A percentile compares a stretch with the other conserved stretches of the same genome.
phyloP scores from a whole-genome alignment of 1,284 basidiomycete species.

The Sphagnurus paluster region DNA sequence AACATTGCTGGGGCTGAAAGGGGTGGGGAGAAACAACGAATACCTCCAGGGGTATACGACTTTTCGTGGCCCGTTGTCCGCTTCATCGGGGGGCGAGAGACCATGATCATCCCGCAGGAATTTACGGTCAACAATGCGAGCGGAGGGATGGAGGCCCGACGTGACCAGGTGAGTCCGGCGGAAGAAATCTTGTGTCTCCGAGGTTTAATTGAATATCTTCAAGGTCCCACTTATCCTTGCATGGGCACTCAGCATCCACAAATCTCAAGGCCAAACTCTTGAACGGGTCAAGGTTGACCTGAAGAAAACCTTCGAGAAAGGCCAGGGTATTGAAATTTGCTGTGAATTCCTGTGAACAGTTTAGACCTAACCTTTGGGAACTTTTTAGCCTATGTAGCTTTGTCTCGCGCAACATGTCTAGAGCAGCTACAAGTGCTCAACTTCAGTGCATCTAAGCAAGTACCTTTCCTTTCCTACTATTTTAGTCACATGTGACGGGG shows the following conservation, averaged over 20 bases:
- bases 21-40: conserved; percentile 15
- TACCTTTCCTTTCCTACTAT: conserved; percentile 1
- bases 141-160: conserved; percentile 51
- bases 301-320: conserved; percentile 74
- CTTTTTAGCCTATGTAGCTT: conserved; percentile 84
- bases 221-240: conserved; percentile 78
- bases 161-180: conserved; percentile 57
- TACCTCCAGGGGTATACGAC: conserved; percentile 17
- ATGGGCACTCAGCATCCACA: conserved; percentile 85
- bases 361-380: too few species aligned
- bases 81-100: conserved; percentile 45
- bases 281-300: conserved; percentile 76
- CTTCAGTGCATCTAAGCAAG: conserved; percentile 75
- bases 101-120: conserved; percentile 51
- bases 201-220: background rate
- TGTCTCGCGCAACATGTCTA: conserved; percentile 88
- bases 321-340: conserved; percentile 50
- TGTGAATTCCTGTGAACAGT: too few species aligned
- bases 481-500: conserved; percentile 2
- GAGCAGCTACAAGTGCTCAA: conserved; percentile 82
- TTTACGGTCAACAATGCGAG: conserved; percentile 59
- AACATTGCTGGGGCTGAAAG: conserved; percentile 26
- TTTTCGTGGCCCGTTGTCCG: conserved; percentile 55
- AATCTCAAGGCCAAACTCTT: conserved; percentile 84
- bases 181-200: too few species aligned